Base-by-base conservation (phyloP, 805 yeast species). In the Candida pseudofarinosa region DNA sequence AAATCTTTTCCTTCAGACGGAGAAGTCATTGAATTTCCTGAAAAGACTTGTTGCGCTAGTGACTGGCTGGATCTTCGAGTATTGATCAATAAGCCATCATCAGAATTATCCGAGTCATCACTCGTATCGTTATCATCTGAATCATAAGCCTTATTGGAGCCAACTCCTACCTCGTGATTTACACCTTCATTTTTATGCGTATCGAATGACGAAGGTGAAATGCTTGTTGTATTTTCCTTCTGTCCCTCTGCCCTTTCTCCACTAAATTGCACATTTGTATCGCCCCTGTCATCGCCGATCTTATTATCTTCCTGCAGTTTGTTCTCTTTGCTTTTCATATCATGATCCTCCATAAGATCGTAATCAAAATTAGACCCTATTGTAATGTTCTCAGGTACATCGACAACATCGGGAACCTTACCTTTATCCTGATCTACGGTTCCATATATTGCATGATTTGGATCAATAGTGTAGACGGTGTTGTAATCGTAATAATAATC, bases 401-500 rank as follows among this genome's bases (percentile, higher is more conserved):
- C 77, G 36, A 71, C 65, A 19, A 71, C 72, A 44, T 66, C 73
- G 2, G 73, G 69, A 5, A 54, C 44, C 13, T 38, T 37, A 6
- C 42, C 33, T 19, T 46, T 46, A 20, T 49, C 41, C 31, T 60
- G 56, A 33, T 55, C 62, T 19, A 63, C 53, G 33, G 55, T 58
- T 2, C 71, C 70, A 49, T 63, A 67, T 8, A 68, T 60, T 3
- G 70, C 63, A 43, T 67, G 71, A 38, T 62, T 65, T 2, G 73
- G 69, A 43, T 78, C 80, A 18, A 71, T 75, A 2, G 79, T 77
- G 57, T 83, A 85, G 17, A 85, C 93, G 0, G 88, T 74, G 57
- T 86, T 86, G 61, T 86, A 86, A 60, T 86, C 91, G 59, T 85
- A 85, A 62, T 79, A 78, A 63, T 82, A 83, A 56, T 85, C 88